Evolutionary conservation across 176 grass and related monocot genomes (phyloP).

Genomic region (Musa beccarii): DNA sequence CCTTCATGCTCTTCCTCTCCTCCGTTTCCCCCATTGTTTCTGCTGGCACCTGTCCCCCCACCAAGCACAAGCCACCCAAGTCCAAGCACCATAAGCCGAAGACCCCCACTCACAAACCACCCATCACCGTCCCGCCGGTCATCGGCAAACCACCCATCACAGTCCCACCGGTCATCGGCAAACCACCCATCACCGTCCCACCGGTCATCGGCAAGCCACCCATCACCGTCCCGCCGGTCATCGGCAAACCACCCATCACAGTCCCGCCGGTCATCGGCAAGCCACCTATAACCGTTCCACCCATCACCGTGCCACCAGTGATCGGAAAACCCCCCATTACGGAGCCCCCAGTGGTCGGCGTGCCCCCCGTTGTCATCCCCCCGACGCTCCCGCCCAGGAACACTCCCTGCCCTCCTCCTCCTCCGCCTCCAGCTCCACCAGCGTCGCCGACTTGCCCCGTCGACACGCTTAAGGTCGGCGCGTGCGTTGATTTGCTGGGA

Average conservation of each 20-base stretch:
- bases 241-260: neutral
- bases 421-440: conserved; percentile 16
- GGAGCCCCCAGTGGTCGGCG: neutral
- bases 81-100: neutral
- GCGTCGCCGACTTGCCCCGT: conserved; percentile 37
- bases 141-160: neutral
- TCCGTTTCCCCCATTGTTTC: conserved; percentile 34
- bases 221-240: conserved; percentile 9
- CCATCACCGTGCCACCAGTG: conserved; percentile 16
- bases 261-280: neutral
- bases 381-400: neutral
- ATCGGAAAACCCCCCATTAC: conserved; percentile 10
- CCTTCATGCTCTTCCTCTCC: conserved; percentile 54
- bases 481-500: conserved; percentile 83
- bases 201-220: neutral
- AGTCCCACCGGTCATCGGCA: neutral
- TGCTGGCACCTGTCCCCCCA: conserved; percentile 30
- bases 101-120: conserved; percentile 15
- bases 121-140: neutral
- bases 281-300: conserved; percentile 1
- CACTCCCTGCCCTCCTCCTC: conserved; percentile 34
- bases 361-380: conserved; percentile 1
- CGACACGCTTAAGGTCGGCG: conserved; percentile 75
- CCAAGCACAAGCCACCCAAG: conserved; percentile 28
- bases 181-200: conserved; percentile 17